A percentile compares a stretch with the other conserved stretches of the same genome.
Evolutionary conservation across 1,284 basidiomycete species (phyloP).

Genomic region (Exobasidium cylindrosporum): DNA sequence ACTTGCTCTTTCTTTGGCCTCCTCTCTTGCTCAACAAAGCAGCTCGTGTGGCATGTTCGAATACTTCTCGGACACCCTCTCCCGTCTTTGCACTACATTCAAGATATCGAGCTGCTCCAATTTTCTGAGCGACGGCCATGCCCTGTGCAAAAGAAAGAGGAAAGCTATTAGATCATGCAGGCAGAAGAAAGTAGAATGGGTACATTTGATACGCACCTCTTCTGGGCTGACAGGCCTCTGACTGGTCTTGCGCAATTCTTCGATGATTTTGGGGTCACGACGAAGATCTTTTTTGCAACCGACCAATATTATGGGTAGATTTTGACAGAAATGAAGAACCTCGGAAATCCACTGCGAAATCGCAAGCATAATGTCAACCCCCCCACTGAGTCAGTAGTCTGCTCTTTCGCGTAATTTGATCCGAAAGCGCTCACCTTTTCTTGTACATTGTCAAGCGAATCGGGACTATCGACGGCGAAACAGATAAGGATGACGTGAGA

Average conservation of each 20-base stretch:
- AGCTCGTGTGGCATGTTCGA: constrained; percentile 81
- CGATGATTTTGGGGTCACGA: constrained; percentile 55
- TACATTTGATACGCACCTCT: constrained; percentile 23
- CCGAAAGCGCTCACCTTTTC: constrained; percentile 68
- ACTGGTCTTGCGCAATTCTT: constrained; percentile 54
- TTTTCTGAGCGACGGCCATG: constrained; percentile 81
- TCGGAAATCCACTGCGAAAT: constrained; percentile 88
- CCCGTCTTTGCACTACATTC: constrained; percentile 87
- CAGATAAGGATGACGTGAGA: constrained; percentile 91
- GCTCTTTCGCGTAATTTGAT: too few relatives aligned
- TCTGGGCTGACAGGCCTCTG: constrained; percentile 53
- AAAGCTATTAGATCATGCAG: too few relatives aligned
- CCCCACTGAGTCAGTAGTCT: background rate
- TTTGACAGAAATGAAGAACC: constrained; percentile 85
- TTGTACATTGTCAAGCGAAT: constrained; percentile 89
- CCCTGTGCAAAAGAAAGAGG: constrained; percentile 63
- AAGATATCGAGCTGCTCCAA: constrained; percentile 80
- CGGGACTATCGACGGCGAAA: constrained; percentile 86
- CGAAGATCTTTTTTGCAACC: constrained; percentile 72
- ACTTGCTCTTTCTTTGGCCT: constrained; percentile 58
- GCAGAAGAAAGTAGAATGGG: background rate
- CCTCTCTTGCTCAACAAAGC: constrained; percentile 64
- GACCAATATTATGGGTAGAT: constrained; percentile 81
- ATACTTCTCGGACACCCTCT: constrained; percentile 85
- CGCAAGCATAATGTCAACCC: constrained; percentile 6